phyloP scores from a whole-genome alignment of 768 basidiomycete genomes.

The Auriculariales sp. region DNA sequence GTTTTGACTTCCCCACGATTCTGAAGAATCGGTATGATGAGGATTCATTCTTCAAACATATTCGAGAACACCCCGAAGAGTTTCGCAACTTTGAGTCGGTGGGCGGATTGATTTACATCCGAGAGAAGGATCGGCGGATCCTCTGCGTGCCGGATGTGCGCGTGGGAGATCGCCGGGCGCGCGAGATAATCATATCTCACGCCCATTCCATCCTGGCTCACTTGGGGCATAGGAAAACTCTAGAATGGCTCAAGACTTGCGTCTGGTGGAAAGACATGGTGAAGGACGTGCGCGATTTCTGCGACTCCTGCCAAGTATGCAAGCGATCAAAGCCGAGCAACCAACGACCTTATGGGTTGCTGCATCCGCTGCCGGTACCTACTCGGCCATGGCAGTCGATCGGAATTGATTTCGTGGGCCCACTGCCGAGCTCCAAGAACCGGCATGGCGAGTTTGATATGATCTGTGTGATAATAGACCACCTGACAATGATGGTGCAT shows the following conservation, averaged over 20 bases:
- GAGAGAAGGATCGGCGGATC: not conserved
- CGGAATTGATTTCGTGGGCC: constrained; percentile 16
- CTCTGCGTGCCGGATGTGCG: constrained; percentile 8
- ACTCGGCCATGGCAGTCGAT: constrained; percentile 14
- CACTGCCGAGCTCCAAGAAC: constrained; percentile 12
- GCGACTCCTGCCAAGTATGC: constrained; percentile 14
- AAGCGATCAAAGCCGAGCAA: constrained; percentile 9
- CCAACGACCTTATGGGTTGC: constrained; percentile 13
- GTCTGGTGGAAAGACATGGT: constrained; percentile 27
- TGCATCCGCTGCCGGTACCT: constrained; percentile 13
- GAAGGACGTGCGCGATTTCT: constrained; percentile 13
- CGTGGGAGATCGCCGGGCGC: not conserved
- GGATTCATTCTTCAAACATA: constrained; percentile 14
- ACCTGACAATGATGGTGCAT: constrained; percentile 12
- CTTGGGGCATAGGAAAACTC: constrained; percentile 16
- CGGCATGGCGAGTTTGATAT: constrained; percentile 12
- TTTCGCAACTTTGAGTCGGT: constrained; percentile 5
- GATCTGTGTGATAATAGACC: constrained; percentile 14
- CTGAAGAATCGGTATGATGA: constrained; percentile 10
- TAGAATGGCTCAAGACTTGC: constrained; percentile 1
- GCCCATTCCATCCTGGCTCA: constrained; percentile 25
- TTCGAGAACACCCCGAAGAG: constrained; percentile 8
- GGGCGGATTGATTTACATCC: constrained; percentile 5
- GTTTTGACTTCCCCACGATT: constrained; percentile 4
- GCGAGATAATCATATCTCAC: constrained; percentile 8